Evolutionary conservation across 257 asterid species (phyloP), one percentile per base, ranked within the genome.

Genomic region (Datura wrightii): DNA sequence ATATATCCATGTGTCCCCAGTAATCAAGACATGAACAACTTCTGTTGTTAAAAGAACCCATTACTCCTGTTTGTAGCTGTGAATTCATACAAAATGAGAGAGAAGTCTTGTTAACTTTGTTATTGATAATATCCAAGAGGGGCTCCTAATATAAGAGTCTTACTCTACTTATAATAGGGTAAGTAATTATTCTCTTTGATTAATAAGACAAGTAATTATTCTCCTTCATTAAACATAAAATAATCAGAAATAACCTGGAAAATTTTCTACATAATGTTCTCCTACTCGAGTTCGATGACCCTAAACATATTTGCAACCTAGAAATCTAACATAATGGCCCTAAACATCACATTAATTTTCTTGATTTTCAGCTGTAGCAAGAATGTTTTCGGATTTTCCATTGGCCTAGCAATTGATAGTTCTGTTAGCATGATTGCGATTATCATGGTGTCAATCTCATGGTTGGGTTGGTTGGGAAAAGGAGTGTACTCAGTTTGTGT

Each of bases 261-360:
- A 41, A 7, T 39, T 70, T 70, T 18, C 34, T 42, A 44, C 55
- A 19, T 70, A 70, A 70, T 37, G 42, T 44, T 70, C 55, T 42
- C 44, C 16, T 48, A 42, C 79, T 70, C 3, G 3, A 70, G 55
- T 70, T 70, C 9, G 42, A 70, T 44, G 79, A 10, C 55, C 55
- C 55, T 44, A 70, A 70, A 70, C 16, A 70, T 42, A 63, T n/a
- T 70, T 70, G 79, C 79, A 42, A 16, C 79, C 79, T 70, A 70
- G 53, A 42, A 70, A n/a, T 9, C 2, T 42, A 18, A 24, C 79
- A 42, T 18, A 42, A 34, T 65, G n/a, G 44, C 19, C 72, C 72
- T 65, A 65, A 65, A 13, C 46, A 65, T 65, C 4, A 18, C 79
- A 42, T 70, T 70, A 2, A 16, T 70, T 19, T 70, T 70, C 79